phyloP scores from a whole-genome alignment of 192 early-diverging fungal genomes.

The Rhizoclosmatium sp. region DNA sequence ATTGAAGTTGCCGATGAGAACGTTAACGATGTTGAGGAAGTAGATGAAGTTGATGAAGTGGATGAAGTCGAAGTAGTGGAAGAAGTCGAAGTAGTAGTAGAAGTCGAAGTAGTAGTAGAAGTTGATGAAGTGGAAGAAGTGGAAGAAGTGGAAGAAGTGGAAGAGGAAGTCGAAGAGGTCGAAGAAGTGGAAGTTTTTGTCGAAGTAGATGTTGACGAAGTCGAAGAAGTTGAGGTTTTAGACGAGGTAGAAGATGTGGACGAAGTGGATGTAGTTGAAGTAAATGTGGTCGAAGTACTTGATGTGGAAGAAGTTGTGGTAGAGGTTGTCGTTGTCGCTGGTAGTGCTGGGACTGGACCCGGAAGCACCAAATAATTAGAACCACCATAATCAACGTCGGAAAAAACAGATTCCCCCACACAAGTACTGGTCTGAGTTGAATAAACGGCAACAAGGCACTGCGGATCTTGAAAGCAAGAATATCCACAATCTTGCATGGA shows the following conservation, averaged over 20 bases:
- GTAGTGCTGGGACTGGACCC: too few species aligned
- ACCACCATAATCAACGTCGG: too few species aligned
- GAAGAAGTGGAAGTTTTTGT: not conserved
- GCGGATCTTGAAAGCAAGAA: too few species aligned
- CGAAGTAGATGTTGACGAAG: too few species aligned
- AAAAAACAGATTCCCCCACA: too few species aligned
- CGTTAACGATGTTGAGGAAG: not conserved
- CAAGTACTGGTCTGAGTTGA: too few species aligned
- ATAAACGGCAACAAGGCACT: too few species aligned
- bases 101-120: not conserved
- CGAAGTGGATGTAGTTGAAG: not conserved
- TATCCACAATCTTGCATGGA: too few species aligned
- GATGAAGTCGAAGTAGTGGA: too few species aligned
- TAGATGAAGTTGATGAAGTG: constrained; percentile 1
- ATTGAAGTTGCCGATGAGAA: not conserved
- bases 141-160: too few species aligned
- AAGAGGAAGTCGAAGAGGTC: constrained; percentile 2
- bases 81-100: too few species aligned
- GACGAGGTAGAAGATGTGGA: not conserved
- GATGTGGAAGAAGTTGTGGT: constrained; percentile 13
- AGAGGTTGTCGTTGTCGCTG: constrained; percentile 9
- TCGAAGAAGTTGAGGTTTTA: not conserved
- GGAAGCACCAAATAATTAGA: too few species aligned
- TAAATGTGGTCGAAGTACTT: not conserved
- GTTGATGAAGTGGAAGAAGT: constrained; percentile 16